Evolutionary conservation across 2,329 filamentous ascomycete genomes (phyloP), one percentile per base, ranked within the genome.

Genomic region (Fusarium odoratissimum): DNA sequence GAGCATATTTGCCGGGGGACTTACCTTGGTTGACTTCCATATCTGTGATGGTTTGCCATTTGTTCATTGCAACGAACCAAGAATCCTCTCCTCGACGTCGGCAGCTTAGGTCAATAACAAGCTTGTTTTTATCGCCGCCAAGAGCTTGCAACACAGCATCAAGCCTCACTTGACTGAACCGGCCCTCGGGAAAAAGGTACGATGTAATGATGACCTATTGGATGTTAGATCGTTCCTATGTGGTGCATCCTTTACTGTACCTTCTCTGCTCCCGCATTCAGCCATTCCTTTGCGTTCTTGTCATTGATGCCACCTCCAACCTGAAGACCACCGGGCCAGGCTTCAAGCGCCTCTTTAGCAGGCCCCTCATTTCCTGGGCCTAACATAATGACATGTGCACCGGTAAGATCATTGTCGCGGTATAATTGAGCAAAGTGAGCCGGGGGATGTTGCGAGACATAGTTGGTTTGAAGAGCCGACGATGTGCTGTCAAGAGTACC

Each of bases 21-120:
- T 75, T 83, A 95, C 95, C 93, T 87, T 93, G 86, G 72, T 92
- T 95, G 73, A 99, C 91, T 80, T 98, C 94, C 91, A 97, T 97
- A 78, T 98, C 94, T 3, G 96, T 98, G 62, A 98, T 92, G 3
- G 94, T 97, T 86, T 98, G 96, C 96, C 96, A 99, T 82, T 97
- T 97, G 83, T 99, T 94, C 92, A 97, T 99, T 61, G 96, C 95
- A n/a, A 99, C 96, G 78, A 93, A 95, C 96, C 96, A 99, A 42
- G 86, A 91, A 62, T 91, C 86, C 7, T 86, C 84, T 41, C 88
- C 92, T 67, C 91, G 91, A 65, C 91, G 88, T 57, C 96, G 91
- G 80, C 96, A 99, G 82, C 95, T 97, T 30, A 99, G 88, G 80
- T 99, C 96, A 80, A 99, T 95, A 74, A 99, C 95, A 54, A 99